phyloP scores from a whole-genome alignment of 345 rosid species.

The Triadica sebifera region DNA sequence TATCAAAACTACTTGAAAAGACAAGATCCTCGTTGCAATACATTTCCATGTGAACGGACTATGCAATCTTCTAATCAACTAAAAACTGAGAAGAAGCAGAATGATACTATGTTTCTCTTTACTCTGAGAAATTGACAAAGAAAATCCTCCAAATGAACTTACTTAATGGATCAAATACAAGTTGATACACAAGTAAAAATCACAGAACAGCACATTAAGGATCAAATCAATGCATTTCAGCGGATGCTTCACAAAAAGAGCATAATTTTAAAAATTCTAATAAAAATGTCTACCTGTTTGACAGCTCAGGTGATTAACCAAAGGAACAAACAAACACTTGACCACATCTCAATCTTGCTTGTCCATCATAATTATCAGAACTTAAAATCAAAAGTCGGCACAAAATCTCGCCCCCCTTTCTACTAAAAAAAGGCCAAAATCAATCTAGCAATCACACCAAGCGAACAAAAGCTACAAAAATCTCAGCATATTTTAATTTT shows the following conservation, averaged over 20 bases:
- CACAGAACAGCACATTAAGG: not conserved
- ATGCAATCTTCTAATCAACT: not conserved
- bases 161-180: too few relatives aligned
- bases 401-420: not conserved
- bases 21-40: not conserved
- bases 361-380: not conserved
- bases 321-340: not conserved
- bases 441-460: not conserved
- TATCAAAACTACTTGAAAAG: not conserved
- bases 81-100: not conserved
- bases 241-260: not conserved
- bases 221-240: not conserved
- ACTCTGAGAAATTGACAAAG: not conserved
- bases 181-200: not conserved
- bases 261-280: not conserved
- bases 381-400: not conserved
- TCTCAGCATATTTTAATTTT: not conserved
- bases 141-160: not conserved
- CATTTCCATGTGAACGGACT: not conserved
- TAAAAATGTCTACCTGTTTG: not conserved
- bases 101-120: not conserved
- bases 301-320: not conserved
- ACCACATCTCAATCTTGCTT: not conserved
- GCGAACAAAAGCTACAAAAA: not conserved
- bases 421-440: not conserved